A percentile compares a stretch with the other conserved stretches of the same genome.
These are phyloP conservation scores for Rhodosporidiobolus odoratus DNA, from an alignment of 768 basidiomycete genomes.

Conservation along the genomic window DNA sequence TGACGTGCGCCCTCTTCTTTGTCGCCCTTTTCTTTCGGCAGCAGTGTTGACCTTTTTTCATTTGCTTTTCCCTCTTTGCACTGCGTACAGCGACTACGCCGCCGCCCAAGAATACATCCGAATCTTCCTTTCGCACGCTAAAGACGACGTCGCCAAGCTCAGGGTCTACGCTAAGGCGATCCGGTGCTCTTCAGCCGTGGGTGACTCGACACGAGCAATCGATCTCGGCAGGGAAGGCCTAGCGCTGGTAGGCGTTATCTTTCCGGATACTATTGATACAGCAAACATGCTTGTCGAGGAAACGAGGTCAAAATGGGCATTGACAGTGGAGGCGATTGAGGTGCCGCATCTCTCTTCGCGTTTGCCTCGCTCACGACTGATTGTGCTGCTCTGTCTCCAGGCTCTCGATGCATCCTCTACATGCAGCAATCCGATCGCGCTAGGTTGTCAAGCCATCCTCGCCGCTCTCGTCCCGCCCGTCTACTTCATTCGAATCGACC, in stretches of 20 bases:
- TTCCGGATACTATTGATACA: conserved; percentile 7
- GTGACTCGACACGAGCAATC: conserved; percentile 22
- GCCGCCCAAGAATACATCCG: conserved; percentile 31
- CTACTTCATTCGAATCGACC: conserved; percentile 35
- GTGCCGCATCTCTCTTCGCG: neutral
- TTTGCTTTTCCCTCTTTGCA: neutral
- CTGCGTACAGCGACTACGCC: conserved; percentile 19
- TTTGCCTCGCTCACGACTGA: neutral
- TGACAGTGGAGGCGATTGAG: conserved; percentile 1
- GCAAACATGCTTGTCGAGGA: neutral
- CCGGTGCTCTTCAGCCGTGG: conserved; percentile 25
- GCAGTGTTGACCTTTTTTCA: neutral
- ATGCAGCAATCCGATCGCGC: conserved; percentile 3
- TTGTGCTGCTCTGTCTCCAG: neutral
- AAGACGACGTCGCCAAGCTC: conserved; percentile 19
- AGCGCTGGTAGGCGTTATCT: conserved; percentile 10
- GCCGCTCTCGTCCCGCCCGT: conserved; percentile 35
- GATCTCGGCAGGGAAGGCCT: conserved; percentile 24
- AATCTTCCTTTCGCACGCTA: conserved; percentile 19
- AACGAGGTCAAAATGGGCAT: neutral
- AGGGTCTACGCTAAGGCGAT: conserved; percentile 28
- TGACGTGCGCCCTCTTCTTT: conserved; percentile 20
- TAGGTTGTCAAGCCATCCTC: conserved; percentile 21
- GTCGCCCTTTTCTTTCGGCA: no score
- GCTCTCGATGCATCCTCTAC: neutral